These are phyloP conservation scores for Daldinia sp. DNA, from an alignment of 2,329 filamentous ascomycete species.

Conservation along the genomic window DNA sequence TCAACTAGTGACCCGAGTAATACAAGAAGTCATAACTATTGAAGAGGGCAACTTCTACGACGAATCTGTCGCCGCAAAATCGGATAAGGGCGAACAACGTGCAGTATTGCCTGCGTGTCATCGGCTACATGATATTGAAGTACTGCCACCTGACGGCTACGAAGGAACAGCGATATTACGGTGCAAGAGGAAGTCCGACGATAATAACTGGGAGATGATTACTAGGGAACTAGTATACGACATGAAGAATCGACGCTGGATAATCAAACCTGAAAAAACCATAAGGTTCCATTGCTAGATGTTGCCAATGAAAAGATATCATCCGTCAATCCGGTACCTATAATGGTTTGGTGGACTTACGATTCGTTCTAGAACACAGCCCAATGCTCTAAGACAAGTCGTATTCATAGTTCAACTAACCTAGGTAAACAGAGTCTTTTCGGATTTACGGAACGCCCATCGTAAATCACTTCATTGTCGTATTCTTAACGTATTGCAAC, in stretches of 20 bases:
- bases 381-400: neutral
- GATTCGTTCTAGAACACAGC: neutral
- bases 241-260: slow-evolving; percentile 18
- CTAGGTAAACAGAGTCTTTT: neutral
- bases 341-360: neutral
- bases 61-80: neutral
- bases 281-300: neutral
- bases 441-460: too few relatives aligned
- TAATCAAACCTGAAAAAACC: slow-evolving; percentile 1
- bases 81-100: neutral
- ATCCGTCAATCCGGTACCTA: neutral
- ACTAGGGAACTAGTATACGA: slow-evolving; percentile 32
- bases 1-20: slow-evolving; percentile 49
- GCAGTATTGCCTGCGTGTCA: slow-evolving; percentile 23
- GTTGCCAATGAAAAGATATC: neutral
- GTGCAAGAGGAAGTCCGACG: slow-evolving; percentile 24
- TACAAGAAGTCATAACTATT: slow-evolving; percentile 54
- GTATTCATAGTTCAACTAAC: neutral
- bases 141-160: slow-evolving; percentile 35
- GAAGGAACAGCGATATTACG: slow-evolving; percentile 22
- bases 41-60: slow-evolving; percentile 53
- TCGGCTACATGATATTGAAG: slow-evolving; percentile 32
- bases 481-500: neutral
- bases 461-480: neutral
- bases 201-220: slow-evolving; percentile 24